These are phyloP conservation scores for Cetraspora pellucida DNA, from an alignment of 192 early-diverging fungal species.

Conservation along the genomic window DNA sequence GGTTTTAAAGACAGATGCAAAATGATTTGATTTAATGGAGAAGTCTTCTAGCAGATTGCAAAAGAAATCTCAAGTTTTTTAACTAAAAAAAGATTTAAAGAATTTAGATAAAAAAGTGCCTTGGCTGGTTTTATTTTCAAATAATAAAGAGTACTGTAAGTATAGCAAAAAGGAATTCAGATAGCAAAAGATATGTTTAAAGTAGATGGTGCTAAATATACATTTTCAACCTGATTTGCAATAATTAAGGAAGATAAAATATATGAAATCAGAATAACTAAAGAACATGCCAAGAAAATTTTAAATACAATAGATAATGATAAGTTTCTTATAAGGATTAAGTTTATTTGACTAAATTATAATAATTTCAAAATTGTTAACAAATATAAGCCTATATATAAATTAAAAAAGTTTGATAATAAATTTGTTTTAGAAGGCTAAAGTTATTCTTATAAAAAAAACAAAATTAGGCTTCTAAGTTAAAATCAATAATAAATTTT, in stretches of 20 bases:
- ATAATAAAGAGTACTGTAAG: slow-evolving; percentile 14
- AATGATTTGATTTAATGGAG: slow-evolving; percentile 1
- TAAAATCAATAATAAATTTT: background rate
- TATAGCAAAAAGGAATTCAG: slow-evolving; percentile 32
- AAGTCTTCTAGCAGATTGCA: too few relatives aligned
- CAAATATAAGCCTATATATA: background rate
- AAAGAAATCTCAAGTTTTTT: background rate
- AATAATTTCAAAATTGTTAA: background rate
- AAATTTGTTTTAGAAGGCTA: background rate
- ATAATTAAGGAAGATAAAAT: background rate
- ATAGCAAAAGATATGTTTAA: slow-evolving; percentile 27
- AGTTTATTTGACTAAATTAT: slow-evolving; percentile 1
- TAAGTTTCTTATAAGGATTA: slow-evolving; percentile 13
- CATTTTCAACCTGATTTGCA: slow-evolving; percentile 24
- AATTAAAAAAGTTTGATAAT: background rate
- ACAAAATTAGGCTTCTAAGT: background rate
- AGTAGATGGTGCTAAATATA: slow-evolving; percentile 25
- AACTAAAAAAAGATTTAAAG: background rate
- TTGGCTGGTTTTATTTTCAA: slow-evolving; percentile 9
- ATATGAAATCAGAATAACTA: slow-evolving; percentile 9
- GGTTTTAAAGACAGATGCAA: background rate
- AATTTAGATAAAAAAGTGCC: slow-evolving; percentile 28
- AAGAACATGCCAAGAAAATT: slow-evolving; percentile 14
- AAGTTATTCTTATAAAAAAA: slow-evolving; percentile 4
- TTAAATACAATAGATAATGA: slow-evolving; percentile 26